Base-by-base conservation (phyloP, 805 yeast genomes). In the Yamadazyma laniorum region DNA sequence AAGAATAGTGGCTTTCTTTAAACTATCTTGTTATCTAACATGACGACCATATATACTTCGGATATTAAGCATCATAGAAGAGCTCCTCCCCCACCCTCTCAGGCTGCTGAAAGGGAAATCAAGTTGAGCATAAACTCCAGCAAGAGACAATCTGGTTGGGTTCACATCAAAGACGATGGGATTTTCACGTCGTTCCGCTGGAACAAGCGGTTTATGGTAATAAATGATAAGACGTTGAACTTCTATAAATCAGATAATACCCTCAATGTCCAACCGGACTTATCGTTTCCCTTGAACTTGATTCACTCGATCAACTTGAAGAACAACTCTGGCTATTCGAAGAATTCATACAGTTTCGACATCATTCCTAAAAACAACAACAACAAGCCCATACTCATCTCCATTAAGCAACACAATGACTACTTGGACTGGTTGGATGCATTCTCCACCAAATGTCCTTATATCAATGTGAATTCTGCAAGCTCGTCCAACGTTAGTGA, bases 91-190 rank as follows among this genome's bases (percentile, higher is more conserved):
- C 74, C 74, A 16, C 74, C 74, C 3, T 45, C 37, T 5, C 19
- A 15, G 17, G 14, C 34, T 9, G 5, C 27, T 6, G 30, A 17
- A 9, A 16, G 25, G 12, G 32, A 34, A 16, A 16, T 37, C 18
- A 28, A 29, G 14, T 18, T 53, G 28, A 47, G 42, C 34, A n/a
- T 53, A 28, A 47, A 42, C 33, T 45, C 56, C 45, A 61, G 63
- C 41, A 59, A 69, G 35, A 52, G 64, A 12, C 65, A 59, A 41
- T 72, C 78, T 41, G 96, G 97, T 0, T 90, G 96, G 95, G 90
- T 88, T 16, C 85, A 85, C 38, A 80, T 88, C 42, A 90, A 87
- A 59, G 98, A 91, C 51, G 97, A 91, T 51, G 96, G 97, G 11
- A 55, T 69, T 19, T 67, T 91, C 45, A 77, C 87, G 47, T 78